Percentiles rank a stretch among this genome's conserved stretches.
Conservation (phyloP, 2,329 filamentous ascomycete genomes). For the Cordyceps tenuipes region DNA sequence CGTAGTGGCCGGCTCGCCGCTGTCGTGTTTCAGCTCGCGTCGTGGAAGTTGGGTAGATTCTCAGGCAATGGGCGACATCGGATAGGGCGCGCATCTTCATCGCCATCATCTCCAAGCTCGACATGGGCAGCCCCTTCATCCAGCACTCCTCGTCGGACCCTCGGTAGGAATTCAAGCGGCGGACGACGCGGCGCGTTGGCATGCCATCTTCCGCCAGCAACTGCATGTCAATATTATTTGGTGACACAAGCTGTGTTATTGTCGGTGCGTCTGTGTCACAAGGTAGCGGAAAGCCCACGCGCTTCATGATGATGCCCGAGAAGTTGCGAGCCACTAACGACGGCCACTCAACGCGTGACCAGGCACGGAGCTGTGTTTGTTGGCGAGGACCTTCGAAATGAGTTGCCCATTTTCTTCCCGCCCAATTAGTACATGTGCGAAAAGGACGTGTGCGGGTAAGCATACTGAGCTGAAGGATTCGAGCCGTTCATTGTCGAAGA, state of each 20-base stretch:
- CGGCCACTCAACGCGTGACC: slow-evolving; percentile 22
- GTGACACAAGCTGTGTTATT: not conserved
- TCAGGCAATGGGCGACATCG: slow-evolving; percentile 17
- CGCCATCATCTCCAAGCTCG: slow-evolving; percentile 12
- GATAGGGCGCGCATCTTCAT: slow-evolving; percentile 23
- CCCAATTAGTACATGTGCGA: not conserved
- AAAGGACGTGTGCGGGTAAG: not conserved
- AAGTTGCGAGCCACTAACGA: slow-evolving; percentile 18
- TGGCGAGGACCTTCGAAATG: slow-evolving; percentile 16
- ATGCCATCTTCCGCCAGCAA: not conserved
- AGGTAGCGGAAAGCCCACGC: slow-evolving; percentile 17
- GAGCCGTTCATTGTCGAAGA: not conserved
- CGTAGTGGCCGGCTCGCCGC: slow-evolving; percentile 7
- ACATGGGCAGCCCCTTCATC: slow-evolving; percentile 11
- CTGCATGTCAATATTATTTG: not conserved
- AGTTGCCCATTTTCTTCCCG: slow-evolving; percentile 18
- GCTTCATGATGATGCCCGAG: slow-evolving; percentile 26
- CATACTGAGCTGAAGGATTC: not conserved
- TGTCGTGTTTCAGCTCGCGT: not conserved
- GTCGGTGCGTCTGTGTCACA: slow-evolving; percentile 2
- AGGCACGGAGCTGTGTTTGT: slow-evolving; percentile 21
- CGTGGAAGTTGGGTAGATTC: not conserved
- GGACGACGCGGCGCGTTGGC: slow-evolving; percentile 7
- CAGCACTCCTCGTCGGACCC: slow-evolving; percentile 2
- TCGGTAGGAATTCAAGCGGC: slow-evolving; percentile 11